Evolutionary conservation across 768 basidiomycete genomes (phyloP), one percentile per base, ranked within the genome.

Genomic region (Zangia roseola): DNA sequence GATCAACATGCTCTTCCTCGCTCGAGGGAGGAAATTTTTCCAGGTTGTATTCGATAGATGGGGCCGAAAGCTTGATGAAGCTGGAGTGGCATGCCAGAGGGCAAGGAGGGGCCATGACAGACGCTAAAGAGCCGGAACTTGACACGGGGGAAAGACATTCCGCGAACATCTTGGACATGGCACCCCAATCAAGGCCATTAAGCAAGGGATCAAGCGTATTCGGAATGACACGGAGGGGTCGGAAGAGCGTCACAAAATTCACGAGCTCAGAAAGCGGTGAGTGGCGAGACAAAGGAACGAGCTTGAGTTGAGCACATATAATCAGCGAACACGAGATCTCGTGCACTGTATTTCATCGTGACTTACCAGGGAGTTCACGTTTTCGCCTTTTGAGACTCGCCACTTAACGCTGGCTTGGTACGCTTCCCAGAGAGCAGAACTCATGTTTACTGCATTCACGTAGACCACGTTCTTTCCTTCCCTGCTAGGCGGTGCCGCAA

Each of bases 261-360:
- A 84, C 82, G 1, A 99, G 78, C 62, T 98, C 95, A 0, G 90
- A 88, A 5, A 97, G 78, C 0, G 88, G 77, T 0, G 93, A 95
- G 61, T 98, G 95, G 2, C 95, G 82, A 9, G 83, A 82, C 6
- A 98, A 74, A 1, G 92, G 92, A 7, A 88, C 84, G 9, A 91
- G 78, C 91, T 94, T 12, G 17, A 44, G 13, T 26, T 1, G 14
- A 35, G 49, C 16, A 30, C 17, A 47, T 25, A 20, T 17, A 16
- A 19, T 45, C n/a, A 53, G 39, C 24, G 33, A 47, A 35, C 2
- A 31, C 30, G 10, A 12, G 33, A 41, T 42, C 9, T 0, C 13
- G 12, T 6, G 45, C 1, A n/a, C 4, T 7, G 3, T 9, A 2
- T 13, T 19, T 16, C 16, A 20, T 20, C 20, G 6, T 20, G 20